Base-by-base conservation (phyloP, 129 eudicot species). In the Saussurea involucrata region DNA sequence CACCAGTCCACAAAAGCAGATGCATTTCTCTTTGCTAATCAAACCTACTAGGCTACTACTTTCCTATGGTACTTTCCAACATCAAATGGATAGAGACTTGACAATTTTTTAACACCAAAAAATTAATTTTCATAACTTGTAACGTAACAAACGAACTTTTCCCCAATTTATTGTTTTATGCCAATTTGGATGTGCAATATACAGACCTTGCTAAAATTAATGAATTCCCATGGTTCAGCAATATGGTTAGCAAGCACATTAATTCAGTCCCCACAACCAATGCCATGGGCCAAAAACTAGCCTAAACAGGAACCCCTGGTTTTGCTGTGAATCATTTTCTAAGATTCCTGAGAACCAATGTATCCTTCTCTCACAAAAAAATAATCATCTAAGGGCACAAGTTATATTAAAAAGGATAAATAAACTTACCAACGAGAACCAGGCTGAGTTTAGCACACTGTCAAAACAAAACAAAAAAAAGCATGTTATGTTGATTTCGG, bases 381-480 rank as follows among this genome's bases (percentile, higher is more conserved):
- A 55, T 31, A 24, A 2, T 46, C 12, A 21, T 44, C 4, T 21
- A 75, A 63, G 10, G 49, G 13, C 7, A 63, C 4, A 71, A 42
- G n/a, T 34, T 25, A 49, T 34, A 66, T 6, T 13, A 24, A 55
- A 32, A 80, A 49, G 8, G 61, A 25, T 66, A 12, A 27, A 3
- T 8, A 77, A 81, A 71, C 97, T 86, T 85, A 91, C 98, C 98
- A 81, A 86, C 96, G 28, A 91, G 94, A 40, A 91, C 98, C 79
- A 95, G 80, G 76, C 69, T 95, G 82, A 95, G 97, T 89, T 95
- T 91, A 61, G 96, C 97, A 81, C 98, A 95, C 98, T 95, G 94
- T 80, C 27, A 74, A 86, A n/a, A n/a, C n/a, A n/a, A 53, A 69
- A 44, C 12, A 53, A 57, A 0, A 83, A 1, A 66, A 73, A 73